Base-by-base conservation (phyloP, 2,329 filamentous ascomycete genomes). In the Aschersonia sp. region DNA sequence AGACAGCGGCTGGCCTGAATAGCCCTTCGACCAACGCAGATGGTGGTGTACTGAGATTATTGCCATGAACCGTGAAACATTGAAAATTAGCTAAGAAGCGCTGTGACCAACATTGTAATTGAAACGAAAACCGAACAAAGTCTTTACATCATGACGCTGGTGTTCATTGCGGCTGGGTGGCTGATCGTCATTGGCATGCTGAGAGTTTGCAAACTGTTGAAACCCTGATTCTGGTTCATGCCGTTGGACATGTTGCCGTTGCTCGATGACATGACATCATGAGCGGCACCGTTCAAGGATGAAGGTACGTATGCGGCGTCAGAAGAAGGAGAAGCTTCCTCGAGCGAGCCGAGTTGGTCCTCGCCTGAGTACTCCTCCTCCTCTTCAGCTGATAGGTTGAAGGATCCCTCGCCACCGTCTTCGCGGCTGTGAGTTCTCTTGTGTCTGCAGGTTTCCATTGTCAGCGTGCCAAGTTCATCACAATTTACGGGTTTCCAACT, bases 361-460 rank as follows among this genome's bases (percentile, higher is more conserved):
- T 94, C 88, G 51, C 91, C 87, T 38, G 79, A 82, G 56, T 74
- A 82, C 48, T 92, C 85, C 59, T 94, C 88, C 55, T 91, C 80
- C 44, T 94, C 88, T 56, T 94, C 89, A 49, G 91, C 89, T 40
- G 84, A 84, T 51, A 81, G 75, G 59, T 74, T 75, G 58, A 81
- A 73, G 50, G 64, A 64, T 46, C 70, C 71, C 43, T 83, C 79
- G 42, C 65, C 72, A 38, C 77, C 78, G 45, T 83, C 79, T 49
- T 74, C 73, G 47, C 76, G 82, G 64, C 77, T 84, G 56, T 84
- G 80, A 9, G 78, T 80, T 43, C 80, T 77, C 72, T 95, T 94
- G 68, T 97, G 91, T 58, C 89, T 96, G 62, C 9, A 46, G 20
- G 20, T 20, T 20, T 20, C 20, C 20, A 42, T 42, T 42, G 4